These are phyloP conservation scores for Populus alba DNA, from an alignment of 345 rosid species.

Conservation along the genomic window DNA sequence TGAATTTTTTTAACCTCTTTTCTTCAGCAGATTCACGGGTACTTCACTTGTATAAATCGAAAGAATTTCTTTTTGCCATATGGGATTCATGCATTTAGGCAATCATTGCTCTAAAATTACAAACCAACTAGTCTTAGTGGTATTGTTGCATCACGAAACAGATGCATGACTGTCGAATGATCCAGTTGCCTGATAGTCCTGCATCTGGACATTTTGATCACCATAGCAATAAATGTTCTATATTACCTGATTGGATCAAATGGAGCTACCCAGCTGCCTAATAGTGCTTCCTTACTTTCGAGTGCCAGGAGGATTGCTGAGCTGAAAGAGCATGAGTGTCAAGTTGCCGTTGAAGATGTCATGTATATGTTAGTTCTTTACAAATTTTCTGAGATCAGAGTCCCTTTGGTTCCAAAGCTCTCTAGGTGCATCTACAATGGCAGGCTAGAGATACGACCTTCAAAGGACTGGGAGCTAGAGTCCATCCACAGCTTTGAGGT, in stretches of 20 bases:
- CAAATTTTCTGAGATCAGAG: slow-evolving; percentile 83
- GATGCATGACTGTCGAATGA: not conserved
- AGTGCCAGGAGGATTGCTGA: slow-evolving; percentile 72
- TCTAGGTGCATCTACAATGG: slow-evolving; percentile 73
- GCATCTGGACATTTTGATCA: not conserved
- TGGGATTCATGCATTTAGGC: not conserved
- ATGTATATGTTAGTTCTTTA: slow-evolving; percentile 79
- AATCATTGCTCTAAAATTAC: not conserved
- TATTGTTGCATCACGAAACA: slow-evolving; percentile 1
- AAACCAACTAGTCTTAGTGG: slow-evolving; percentile 3
- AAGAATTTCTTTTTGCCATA: too few species aligned
- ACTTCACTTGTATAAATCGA: not conserved
- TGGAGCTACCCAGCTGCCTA: too few species aligned
- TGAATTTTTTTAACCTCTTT: not conserved
- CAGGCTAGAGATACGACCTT: slow-evolving; percentile 84
- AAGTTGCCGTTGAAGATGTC: slow-evolving; percentile 74
- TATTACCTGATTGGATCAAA: slow-evolving; percentile 11
- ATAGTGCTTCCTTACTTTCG: slow-evolving; percentile 2
- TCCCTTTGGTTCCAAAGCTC: slow-evolving; percentile 81
- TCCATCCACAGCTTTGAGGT: slow-evolving; percentile 66
- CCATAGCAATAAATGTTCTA: not conserved
- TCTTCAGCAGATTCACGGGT: not conserved
- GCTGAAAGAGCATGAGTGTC: slow-evolving; percentile 61
- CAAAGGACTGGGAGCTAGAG: slow-evolving; percentile 91
- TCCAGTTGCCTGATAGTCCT: not conserved